Percentiles rank a stretch among this genome's conserved stretches.
phyloP scores from a whole-genome alignment of 2,329 filamentous ascomycete species.

The Chrysosporium keratinophilum region DNA sequence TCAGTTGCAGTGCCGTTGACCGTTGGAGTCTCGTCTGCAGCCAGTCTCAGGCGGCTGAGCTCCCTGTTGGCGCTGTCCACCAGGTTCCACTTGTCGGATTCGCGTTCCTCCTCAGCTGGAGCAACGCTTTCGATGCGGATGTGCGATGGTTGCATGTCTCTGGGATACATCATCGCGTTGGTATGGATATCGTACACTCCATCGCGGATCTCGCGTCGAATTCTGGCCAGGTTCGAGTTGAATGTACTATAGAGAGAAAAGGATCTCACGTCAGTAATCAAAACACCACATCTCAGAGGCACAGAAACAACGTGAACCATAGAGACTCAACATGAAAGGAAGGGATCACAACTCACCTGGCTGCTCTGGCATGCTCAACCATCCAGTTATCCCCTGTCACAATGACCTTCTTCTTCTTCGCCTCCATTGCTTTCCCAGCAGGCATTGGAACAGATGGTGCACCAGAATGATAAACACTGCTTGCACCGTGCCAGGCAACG shows the following conservation, averaged over 20 bases:
- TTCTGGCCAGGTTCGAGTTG: slow-evolving; percentile 61
- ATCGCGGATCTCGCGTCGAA: slow-evolving; percentile 57
- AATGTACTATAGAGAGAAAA: slow-evolving; percentile 53
- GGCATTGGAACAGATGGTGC: slow-evolving; percentile 65
- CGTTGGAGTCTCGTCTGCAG: slow-evolving; percentile 24
- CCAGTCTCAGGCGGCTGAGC: slow-evolving; percentile 16
- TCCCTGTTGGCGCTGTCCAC: slow-evolving; percentile 24
- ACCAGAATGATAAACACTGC: slow-evolving; percentile 83
- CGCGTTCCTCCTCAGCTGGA: slow-evolving; percentile 28
- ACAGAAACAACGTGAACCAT: too few species aligned
- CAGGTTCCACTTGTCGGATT: slow-evolving; percentile 21
- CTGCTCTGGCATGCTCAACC: slow-evolving; percentile 82
- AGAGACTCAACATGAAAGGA: not conserved
- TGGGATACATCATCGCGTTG: slow-evolving; percentile 79
- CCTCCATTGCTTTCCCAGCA: slow-evolving; percentile 61
- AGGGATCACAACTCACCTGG: slow-evolving; percentile 52
- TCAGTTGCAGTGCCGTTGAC: slow-evolving; percentile 2
- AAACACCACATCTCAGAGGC: not conserved
- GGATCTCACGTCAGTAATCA: slow-evolving; percentile 3
- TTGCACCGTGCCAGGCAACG: slow-evolving; percentile 96
- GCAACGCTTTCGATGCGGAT: slow-evolving; percentile 67
- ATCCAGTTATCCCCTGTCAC: slow-evolving; percentile 96
- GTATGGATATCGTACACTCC: slow-evolving; percentile 93
- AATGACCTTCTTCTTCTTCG: slow-evolving; percentile 74
- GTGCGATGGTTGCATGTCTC: slow-evolving; percentile 79